These are phyloP conservation scores for Manihot esculenta DNA, from an alignment of 441 rosid species.

Conservation along the genomic window DNA sequence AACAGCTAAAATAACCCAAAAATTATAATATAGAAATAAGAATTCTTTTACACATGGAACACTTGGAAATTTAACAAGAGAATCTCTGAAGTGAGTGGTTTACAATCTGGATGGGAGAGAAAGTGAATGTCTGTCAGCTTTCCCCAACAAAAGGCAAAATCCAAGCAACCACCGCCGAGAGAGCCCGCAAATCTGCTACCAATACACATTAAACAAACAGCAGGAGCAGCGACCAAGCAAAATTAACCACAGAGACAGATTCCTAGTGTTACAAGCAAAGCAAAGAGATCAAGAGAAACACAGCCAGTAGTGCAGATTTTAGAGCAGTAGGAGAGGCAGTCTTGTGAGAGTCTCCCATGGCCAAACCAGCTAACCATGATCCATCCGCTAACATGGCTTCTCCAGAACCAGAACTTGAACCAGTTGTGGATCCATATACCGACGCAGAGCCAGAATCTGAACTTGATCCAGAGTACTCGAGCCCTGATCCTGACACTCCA, in stretches of 20 bases:
- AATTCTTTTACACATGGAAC: slow-evolving; percentile 7
- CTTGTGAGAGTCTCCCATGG: slow-evolving; percentile 72
- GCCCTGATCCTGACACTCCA: slow-evolving; percentile 35
- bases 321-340: slow-evolving; percentile 27
- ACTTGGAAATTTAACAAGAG: slow-evolving; percentile 8
- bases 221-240: slow-evolving; percentile 4
- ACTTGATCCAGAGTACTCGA: slow-evolving; percentile 20
- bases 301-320: slow-evolving; percentile 20
- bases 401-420: slow-evolving; percentile 34
- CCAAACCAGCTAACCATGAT: slow-evolving; percentile 88
- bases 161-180: slow-evolving; percentile 16
- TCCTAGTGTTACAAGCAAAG: slow-evolving; percentile 36
- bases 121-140: slow-evolving; percentile 37
- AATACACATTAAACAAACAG: slow-evolving; percentile 33
- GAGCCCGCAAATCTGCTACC: slow-evolving; percentile 25
- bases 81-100: slow-evolving; percentile 30
- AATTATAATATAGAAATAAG: not conserved
- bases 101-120: slow-evolving; percentile 29
- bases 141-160: slow-evolving; percentile 30
- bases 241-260: not conserved
- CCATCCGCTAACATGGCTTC: slow-evolving; percentile 65
- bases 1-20: not conserved
- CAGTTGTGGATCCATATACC: slow-evolving; percentile 24
- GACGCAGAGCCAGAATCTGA: slow-evolving; percentile 28
- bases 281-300: slow-evolving; percentile 28